These are phyloP conservation scores for Myxozyma monticola DNA, from an alignment of 805 yeast species.

Conservation along the genomic window DNA sequence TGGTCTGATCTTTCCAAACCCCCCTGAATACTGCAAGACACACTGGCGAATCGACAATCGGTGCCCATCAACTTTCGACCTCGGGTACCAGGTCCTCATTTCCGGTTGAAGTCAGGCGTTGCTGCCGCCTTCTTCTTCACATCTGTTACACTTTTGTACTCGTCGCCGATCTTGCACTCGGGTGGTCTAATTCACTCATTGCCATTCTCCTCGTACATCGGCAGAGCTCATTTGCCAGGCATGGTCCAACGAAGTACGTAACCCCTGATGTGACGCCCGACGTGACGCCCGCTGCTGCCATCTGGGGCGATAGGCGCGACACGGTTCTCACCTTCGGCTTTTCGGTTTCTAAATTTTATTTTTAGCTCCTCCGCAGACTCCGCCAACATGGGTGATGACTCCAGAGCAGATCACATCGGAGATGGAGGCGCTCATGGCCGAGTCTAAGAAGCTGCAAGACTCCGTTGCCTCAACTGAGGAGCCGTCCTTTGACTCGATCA, in stretches of 20 bases:
- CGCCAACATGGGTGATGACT: conserved; percentile 61
- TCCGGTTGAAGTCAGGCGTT: conserved; percentile 7
- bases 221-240: too few species aligned
- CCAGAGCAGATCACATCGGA: conserved; percentile 49
- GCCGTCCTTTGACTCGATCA: conserved; percentile 58
- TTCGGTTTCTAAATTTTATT: too few species aligned
- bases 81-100: too few species aligned
- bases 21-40: too few species aligned
- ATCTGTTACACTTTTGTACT: conserved; percentile 20
- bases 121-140: conserved; percentile 26
- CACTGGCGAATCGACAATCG: conserved; percentile 9
- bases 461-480: conserved; percentile 49
- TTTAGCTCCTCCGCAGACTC: conserved; percentile 40
- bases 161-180: conserved; percentile 13
- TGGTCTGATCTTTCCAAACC: too few species aligned
- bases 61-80: conserved; percentile 1
- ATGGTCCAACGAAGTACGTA: too few species aligned
- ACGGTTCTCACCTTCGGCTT: too few species aligned
- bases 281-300: too few species aligned
- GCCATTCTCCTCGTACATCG: conserved; percentile 14
- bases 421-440: conserved; percentile 49
- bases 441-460: conserved; percentile 52
- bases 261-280: too few species aligned
- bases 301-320: too few species aligned
- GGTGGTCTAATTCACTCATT: conserved; percentile 5